phyloP scores from a whole-genome alignment of 2,329 filamentous ascomycete genomes.

The Arachnopeziza araneosa region DNA sequence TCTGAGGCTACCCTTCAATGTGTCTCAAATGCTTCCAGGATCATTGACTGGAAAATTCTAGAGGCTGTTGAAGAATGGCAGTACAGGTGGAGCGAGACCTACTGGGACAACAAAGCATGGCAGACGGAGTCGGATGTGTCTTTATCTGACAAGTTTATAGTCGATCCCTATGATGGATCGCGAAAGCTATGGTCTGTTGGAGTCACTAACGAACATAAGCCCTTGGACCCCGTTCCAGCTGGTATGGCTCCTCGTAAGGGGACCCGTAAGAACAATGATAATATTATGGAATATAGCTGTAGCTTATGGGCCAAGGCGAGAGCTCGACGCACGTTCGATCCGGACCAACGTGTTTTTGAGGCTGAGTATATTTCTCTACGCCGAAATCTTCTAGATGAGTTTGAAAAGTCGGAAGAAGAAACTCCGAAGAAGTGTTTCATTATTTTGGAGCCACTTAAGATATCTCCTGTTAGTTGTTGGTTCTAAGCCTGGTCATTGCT shows the following conservation, averaged over 20 bases:
- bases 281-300: conserved; percentile 78
- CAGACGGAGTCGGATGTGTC: conserved; percentile 38
- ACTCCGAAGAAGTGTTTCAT: conserved; percentile 53
- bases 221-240: conserved; percentile 60
- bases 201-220: conserved; percentile 52
- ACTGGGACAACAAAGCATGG: conserved; percentile 28
- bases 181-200: conserved; percentile 53
- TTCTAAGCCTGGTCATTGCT: not conserved
- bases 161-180: conserved; percentile 56
- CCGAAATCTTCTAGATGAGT: conserved; percentile 77
- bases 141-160: conserved; percentile 48
- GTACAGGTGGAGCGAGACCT: conserved; percentile 34
- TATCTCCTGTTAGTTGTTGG: conserved; percentile 62
- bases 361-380: conserved; percentile 69
- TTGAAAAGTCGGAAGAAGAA: conserved; percentile 43
- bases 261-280: conserved; percentile 40
- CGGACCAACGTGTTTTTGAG: conserved; percentile 74
- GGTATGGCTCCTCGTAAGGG: conserved; percentile 43
- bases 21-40: not conserved
- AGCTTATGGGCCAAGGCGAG: conserved; percentile 65
- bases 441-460: conserved; percentile 67
- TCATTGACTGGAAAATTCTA: conserved; percentile 61
- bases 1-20: conserved; percentile 1
- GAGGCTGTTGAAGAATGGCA: conserved; percentile 32
- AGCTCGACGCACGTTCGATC: conserved; percentile 46